Evolutionary conservation across 352 stramenopile species (phyloP).

Genomic region (Globisporangium echinulatum): DNA sequence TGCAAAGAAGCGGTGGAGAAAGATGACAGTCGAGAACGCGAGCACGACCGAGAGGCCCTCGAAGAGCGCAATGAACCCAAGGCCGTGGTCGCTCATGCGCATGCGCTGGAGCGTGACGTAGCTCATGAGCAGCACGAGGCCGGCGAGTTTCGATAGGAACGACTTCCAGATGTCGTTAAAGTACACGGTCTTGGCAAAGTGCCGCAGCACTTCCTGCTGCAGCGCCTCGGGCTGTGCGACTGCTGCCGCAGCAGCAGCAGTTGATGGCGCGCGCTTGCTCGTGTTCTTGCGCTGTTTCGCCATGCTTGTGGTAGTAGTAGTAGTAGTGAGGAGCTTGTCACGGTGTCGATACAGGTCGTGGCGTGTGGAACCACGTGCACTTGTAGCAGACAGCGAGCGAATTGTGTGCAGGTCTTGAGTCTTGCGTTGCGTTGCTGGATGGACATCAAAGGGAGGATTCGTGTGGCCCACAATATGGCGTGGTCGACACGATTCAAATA

Average conservation of each 20-base stretch:
- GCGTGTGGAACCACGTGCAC: too few species aligned
- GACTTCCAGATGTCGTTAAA: conserved; percentile 83
- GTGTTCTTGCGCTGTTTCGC: conserved; percentile 10
- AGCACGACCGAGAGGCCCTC: conserved; percentile 59
- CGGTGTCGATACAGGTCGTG: too few species aligned
- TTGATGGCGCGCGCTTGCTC: conserved; percentile 10
- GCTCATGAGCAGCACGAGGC: conserved; percentile 61
- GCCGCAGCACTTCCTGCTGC: conserved; percentile 65
- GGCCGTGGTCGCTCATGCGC: conserved; percentile 28
- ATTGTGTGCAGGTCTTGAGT: background rate
- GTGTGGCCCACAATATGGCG: background rate
- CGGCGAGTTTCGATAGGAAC: conserved; percentile 76
- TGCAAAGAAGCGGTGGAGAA: conserved; percentile 54
- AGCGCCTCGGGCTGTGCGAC: conserved; percentile 23
- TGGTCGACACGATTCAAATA: background rate
- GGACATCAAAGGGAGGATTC: background rate
- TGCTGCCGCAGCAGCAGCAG: conserved; percentile 1
- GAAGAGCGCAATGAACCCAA: conserved; percentile 57
- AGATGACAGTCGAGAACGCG: conserved; percentile 43
- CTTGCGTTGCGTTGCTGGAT: background rate
- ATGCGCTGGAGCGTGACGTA: conserved; percentile 57
- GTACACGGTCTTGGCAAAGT: conserved; percentile 81
- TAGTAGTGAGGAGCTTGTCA: too few species aligned
- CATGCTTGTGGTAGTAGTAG: background rate
- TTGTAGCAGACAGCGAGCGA: too few species aligned